A percentile compares a stretch with the other conserved stretches of the same genome.
phyloP scores from a whole-genome alignment of 1,284 basidiomycete genomes.

The Stereum hirsutum region DNA sequence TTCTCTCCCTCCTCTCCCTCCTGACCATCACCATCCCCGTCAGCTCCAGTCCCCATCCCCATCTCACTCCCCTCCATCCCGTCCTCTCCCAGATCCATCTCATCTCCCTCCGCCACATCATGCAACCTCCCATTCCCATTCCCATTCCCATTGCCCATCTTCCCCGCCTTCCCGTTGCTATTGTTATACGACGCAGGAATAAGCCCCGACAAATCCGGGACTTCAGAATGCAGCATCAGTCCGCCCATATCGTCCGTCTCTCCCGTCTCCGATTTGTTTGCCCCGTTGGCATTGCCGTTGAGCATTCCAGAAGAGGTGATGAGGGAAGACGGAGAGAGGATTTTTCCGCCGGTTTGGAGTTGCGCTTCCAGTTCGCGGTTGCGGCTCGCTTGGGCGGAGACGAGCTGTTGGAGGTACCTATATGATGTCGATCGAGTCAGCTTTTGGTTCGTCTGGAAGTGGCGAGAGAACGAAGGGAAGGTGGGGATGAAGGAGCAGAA shows the following conservation, averaged over 20 bases:
- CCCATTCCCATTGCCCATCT: slow-evolving; percentile 12
- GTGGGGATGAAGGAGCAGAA: slow-evolving; percentile 3
- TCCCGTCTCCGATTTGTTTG: slow-evolving; percentile 12
- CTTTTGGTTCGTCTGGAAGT: too few relatives aligned
- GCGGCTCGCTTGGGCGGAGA: slow-evolving; percentile 64
- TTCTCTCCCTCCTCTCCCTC: slow-evolving; percentile 23
- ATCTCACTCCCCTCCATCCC: slow-evolving; percentile 12
- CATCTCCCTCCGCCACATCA: slow-evolving; percentile 6
- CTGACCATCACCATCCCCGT: slow-evolving; percentile 18
- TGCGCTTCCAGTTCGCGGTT: slow-evolving; percentile 70
- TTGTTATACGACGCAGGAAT: slow-evolving; percentile 8
- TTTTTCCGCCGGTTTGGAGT: slow-evolving; percentile 20
- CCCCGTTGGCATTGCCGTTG: slow-evolving; percentile 8
- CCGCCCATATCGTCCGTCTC: background rate
- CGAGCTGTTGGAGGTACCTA: slow-evolving; percentile 77
- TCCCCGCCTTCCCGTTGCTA: slow-evolving; percentile 16
- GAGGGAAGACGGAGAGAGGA: background rate
- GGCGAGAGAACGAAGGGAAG: background rate
- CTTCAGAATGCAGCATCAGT: slow-evolving; percentile 19
- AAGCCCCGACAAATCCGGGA: background rate
- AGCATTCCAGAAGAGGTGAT: slow-evolving; percentile 3
- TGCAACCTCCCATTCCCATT: slow-evolving; percentile 11
- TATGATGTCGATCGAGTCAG: too few relatives aligned
- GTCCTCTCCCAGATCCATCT: slow-evolving; percentile 1
- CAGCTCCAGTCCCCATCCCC: slow-evolving; percentile 20